Conservation (phyloP, 441 rosid species). For the Adansonia madagascariensis region DNA sequence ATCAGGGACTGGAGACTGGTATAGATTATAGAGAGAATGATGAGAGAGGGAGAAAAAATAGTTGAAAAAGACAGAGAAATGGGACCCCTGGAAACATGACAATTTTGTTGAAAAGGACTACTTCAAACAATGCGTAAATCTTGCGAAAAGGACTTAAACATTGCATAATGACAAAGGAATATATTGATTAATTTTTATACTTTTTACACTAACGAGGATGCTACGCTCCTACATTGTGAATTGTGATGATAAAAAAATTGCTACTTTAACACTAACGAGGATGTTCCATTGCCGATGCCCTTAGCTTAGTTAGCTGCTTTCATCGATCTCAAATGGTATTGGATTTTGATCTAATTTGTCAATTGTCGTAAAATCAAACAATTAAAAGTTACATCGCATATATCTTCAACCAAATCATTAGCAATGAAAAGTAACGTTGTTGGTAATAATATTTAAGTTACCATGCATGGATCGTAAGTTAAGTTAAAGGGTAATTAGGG, state of each 20-base stretch:
- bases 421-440: too few species aligned
- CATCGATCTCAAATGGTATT: background rate
- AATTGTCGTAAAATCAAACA: too few species aligned
- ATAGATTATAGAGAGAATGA: background rate
- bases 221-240: background rate
- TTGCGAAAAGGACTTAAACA: background rate
- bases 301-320: conserved; percentile 13
- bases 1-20: background rate
- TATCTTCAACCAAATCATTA: background rate
- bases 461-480: too few species aligned
- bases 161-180: background rate
- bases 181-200: background rate
- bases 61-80: background rate
- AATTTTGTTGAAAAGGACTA: conserved; percentile 3
- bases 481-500: too few species aligned
- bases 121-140: conserved; percentile 14
- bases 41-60: background rate
- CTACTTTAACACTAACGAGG: conserved; percentile 3
- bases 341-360: background rate
- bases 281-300: background rate
- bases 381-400: background rate
- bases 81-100: background rate
- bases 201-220: background rate
- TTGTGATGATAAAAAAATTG: background rate
- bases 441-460: too few species aligned